Percentiles rank a stretch among this genome's conserved stretches.
Evolutionary conservation across 2,329 filamentous ascomycete species (phyloP).

Genomic region (Nemania abortiva): DNA sequence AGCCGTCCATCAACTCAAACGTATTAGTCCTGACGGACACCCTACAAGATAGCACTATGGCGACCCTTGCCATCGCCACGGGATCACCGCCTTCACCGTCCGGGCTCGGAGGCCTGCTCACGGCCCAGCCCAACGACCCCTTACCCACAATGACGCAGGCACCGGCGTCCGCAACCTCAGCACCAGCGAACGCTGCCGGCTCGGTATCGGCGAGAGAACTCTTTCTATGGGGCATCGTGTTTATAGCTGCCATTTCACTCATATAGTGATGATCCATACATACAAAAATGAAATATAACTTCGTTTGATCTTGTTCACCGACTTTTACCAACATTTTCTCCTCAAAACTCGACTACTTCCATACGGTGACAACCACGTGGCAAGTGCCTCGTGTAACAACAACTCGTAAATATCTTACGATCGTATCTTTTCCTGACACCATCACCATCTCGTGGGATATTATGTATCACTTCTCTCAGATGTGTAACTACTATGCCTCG

Average conservation of each 20-base stretch:
- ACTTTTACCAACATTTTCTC: neutral
- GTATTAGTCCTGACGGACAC: slow-evolving; percentile 27
- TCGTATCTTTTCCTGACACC: too few species aligned
- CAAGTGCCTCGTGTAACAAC: too few species aligned
- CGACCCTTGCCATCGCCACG: slow-evolving; percentile 24
- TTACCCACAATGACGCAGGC: neutral
- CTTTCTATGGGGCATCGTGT: slow-evolving; percentile 19
- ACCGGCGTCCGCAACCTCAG: neutral
- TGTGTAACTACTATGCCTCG: too few species aligned
- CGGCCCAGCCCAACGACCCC: neutral
- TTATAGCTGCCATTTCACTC: slow-evolving; percentile 20
- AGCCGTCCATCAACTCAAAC: slow-evolving; percentile 18
- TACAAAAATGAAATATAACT: neutral
- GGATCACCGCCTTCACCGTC: slow-evolving; percentile 32
- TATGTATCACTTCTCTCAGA: too few species aligned
- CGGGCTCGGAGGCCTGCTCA: slow-evolving; percentile 17
- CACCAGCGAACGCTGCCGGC: slow-evolving; percentile 13
- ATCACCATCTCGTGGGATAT: too few species aligned
- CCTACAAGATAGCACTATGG: slow-evolving; percentile 6
- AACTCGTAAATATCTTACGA: too few species aligned
- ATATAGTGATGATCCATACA: slow-evolving; percentile 1
- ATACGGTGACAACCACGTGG: neutral
- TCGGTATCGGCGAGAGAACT: slow-evolving; percentile 14
- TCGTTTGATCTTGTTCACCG: neutral
- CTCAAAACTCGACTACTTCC: neutral